Base-by-base conservation (phyloP, 192 early-diverging fungal species). In the Jimgerdemannia flammicorona region DNA sequence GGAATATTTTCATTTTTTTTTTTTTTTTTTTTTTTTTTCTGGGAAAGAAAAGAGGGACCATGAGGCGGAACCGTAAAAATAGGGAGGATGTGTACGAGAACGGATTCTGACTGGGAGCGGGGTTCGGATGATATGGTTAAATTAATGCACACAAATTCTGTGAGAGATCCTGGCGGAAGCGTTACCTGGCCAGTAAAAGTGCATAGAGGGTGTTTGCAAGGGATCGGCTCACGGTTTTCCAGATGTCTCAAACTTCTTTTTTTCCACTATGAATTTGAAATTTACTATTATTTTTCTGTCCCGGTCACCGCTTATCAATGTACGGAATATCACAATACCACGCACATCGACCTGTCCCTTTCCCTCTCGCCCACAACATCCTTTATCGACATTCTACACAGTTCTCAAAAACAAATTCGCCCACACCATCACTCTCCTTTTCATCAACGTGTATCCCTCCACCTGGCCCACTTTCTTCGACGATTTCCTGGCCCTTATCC, bases 381-480 rank as follows among this genome's bases (percentile, higher is more conserved):
- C 19, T 11, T 0, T 70, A 40, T 64, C 44, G 73, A 70, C 43
- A 19, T 67, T 70, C 18, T 39, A 6, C 6, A 19, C 76, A 90
- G 88, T 81, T 75, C 80, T 90, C 65, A 85, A 90, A 72, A 98
- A 97, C 80, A 98, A 96, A 76, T 87, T 95, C 67, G 91, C 92
- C 14, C 92, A 93, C 71, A 87, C 92, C 20, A 80, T 98, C 17
- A 92, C 95, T 18, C 74, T 95, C 54, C 79, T 98, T 3, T 95
- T 95, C 78, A 79, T 89, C n/a, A 86, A 91, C 70, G 86, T 91
- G 74, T 98, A 96, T 74, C 93, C 92, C n/a, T 84, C 87, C 49
- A 87, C 87, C 59, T 98, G 97, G 97, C 90, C 90, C 9, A 85
- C 91, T 4, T 97, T 98, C 80, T 93, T 97, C 66, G 89, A 91